Evolutionary conservation across 208 protist species (phyloP), one percentile per base, ranked within the genome.

Genomic region (Trypanosoma scelopori): DNA sequence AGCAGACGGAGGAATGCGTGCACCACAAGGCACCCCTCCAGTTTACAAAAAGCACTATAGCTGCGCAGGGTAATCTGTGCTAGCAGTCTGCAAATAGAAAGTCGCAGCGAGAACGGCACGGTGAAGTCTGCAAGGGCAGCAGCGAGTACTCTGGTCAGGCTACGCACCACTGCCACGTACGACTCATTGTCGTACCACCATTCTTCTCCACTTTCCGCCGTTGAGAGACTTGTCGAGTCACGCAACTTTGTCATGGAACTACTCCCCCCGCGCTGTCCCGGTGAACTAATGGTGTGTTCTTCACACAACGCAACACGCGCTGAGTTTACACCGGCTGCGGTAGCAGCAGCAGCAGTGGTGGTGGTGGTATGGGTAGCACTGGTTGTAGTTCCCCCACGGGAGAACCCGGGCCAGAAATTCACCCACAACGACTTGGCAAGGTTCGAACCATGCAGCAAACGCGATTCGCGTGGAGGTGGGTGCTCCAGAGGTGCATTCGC

Each of bases 1-100:
- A 87, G 58, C 18, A 82, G 32, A 15, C 49, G 71, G 25, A 89
- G 39, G 66, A 84, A 76, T 32, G 68, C 75, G n/a, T 77, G 77
- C 48, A 93, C 61, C 28, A 81, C 72, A 27, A 80, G 51, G 42
- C 74, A 84, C 0, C 87, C 84, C 60, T 91, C 79, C 37, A 82
- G 82, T 1, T 74, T 53, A 1, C 78, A 75, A 57, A 93, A 89
- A 9, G 78, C 74, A 52, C 61, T 53, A 15, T 30, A 71, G 56
- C 79, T 81, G 12, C 71, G 65, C 60, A 89, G 73, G 13, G 74
- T 76, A 11, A 89, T 59, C 46, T 72, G 67, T 11, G 78, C 59
- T 16, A 88, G 75, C n/a, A 82, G 55, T 37, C 76, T 53, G 1
- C 75, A 79, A 11, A 78, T 71, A 0, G 69, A 71, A 27, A 84